Evolutionary conservation across 225 moss, liverwort and hornwort species (phyloP), one percentile per base, ranked within the genome.

Genomic region (Asterella californica): DNA sequence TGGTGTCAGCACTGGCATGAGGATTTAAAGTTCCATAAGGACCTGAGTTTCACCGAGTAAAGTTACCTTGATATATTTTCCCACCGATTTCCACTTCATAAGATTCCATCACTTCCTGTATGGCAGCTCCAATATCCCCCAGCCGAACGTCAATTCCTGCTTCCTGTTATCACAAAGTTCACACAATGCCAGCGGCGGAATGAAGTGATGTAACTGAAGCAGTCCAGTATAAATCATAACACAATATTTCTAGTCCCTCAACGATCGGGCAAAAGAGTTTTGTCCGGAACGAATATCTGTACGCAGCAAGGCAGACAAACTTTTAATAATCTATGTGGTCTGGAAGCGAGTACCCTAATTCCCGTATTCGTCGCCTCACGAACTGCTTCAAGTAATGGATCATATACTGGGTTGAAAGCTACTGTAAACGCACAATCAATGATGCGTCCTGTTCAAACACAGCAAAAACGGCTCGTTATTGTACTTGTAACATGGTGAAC

Each of bases 31-130:
- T n/a, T n/a, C n/a, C n/a, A n/a, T n/a, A n/a, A n/a, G n/a, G n/a
- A n/a, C 42, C 42, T 42, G 42, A 42, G 42, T 42, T 42, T 42
- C 42, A 42, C 42, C 42, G 42, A 42, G 72, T 19, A 54, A 14
- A 45, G 10, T 76, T 87, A 96, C 96, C 90, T 88, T 91, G 97
- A 82, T 85, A 93, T 33, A 83, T 87, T 79, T 94, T 94, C 59
- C 94, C 93, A 67, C 89, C 91, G 67, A 97, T 97, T 86, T 94
- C 97, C 52, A 97, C 93, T 86, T 97, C 93, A 85, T 97, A 93
- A 0, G 94, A 97, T 82, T 97, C 97, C 53, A 97, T 87, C 7
- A 92, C 93, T 85, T 97, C 97, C 86, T 97, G 97, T 63, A 97
- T 97, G 49, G 97, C 94, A 36, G 97, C 97, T 81, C 97, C 94